A percentile compares a stretch with the other conserved stretches of the same genome.
These are phyloP conservation scores for Russula foetens DNA, from an alignment of 768 basidiomycete genomes.

Conservation along the genomic window DNA sequence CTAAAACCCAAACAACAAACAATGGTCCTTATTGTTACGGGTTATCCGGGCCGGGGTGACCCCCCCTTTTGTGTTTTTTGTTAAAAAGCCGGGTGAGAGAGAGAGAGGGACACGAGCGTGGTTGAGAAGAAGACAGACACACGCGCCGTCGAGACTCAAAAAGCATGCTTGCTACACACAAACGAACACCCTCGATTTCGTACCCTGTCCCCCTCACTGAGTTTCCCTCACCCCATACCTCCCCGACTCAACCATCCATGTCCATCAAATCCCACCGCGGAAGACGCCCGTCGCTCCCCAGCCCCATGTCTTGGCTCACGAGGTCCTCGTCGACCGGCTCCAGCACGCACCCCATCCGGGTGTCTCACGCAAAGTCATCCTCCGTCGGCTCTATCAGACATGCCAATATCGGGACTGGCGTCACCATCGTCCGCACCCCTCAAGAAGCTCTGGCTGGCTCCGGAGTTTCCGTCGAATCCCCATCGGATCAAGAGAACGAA, in stretches of 20 bases:
- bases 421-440: slow-evolving; percentile 70
- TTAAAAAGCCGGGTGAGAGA: not conserved
- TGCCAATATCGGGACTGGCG: slow-evolving; percentile 59
- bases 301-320: slow-evolving; percentile 37
- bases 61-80: not conserved
- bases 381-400: slow-evolving; percentile 31
- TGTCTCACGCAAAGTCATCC: slow-evolving; percentile 37
- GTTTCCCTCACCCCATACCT: not conserved
- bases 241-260: slow-evolving; percentile 6
- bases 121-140: not conserved
- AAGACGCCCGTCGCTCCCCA: slow-evolving; percentile 33
- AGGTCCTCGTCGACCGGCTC: slow-evolving; percentile 31
- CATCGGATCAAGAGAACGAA: slow-evolving; percentile 6
- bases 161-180: slow-evolving; percentile 14
- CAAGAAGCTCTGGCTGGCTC: slow-evolving; percentile 57
- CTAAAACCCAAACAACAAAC: no score
- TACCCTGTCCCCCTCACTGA: slow-evolving; percentile 13
- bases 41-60: not conserved
- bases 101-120: no score
- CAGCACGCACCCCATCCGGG: slow-evolving; percentile 27
- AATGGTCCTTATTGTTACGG: slow-evolving; percentile 6
- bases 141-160: not conserved
- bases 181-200: slow-evolving; percentile 4
- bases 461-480: slow-evolving; percentile 7
- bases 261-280: slow-evolving; percentile 22